These are phyloP conservation scores for Trapa incisa DNA, from an alignment of 345 rosid genomes.

Conservation along the genomic window DNA sequence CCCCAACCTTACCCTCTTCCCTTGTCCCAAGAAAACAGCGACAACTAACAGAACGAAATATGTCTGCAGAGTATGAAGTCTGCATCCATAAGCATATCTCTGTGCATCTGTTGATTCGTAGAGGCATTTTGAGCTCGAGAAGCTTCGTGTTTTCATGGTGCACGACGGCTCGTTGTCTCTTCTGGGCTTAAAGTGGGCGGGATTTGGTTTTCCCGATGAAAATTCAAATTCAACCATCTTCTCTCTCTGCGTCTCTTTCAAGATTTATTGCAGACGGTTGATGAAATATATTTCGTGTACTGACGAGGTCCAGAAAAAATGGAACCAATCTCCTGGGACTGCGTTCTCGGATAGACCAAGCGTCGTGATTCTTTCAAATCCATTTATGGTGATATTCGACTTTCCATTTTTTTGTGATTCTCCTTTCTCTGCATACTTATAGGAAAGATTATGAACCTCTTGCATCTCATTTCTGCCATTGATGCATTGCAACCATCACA, in stretches of 20 bases:
- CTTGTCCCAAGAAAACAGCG: too few species aligned
- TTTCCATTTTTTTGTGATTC: neutral
- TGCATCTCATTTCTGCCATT: neutral
- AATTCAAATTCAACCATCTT: neutral
- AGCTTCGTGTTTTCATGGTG: neutral
- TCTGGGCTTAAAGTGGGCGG: slow-evolving; percentile 10
- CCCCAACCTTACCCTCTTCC: too few species aligned
- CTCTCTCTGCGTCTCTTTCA: neutral
- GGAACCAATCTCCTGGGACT: too few species aligned
- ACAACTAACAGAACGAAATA: too few species aligned
- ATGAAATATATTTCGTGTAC: too few species aligned
- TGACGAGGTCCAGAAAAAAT: too few species aligned
- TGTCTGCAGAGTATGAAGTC: neutral
- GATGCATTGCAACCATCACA: neutral
- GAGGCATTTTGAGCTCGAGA: neutral
- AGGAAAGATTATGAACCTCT: neutral
- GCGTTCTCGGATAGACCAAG: too few species aligned
- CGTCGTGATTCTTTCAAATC: neutral
- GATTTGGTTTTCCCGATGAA: slow-evolving; percentile 12
- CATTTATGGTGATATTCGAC: neutral
- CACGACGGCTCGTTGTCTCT: neutral
- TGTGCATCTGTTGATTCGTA: neutral
- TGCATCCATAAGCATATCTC: neutral
- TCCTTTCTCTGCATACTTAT: neutral
- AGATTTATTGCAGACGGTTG: neutral